These are phyloP conservation scores for Allantophomopsis cytisporea DNA, from an alignment of 2,329 filamentous ascomycete genomes.

Conservation along the genomic window DNA sequence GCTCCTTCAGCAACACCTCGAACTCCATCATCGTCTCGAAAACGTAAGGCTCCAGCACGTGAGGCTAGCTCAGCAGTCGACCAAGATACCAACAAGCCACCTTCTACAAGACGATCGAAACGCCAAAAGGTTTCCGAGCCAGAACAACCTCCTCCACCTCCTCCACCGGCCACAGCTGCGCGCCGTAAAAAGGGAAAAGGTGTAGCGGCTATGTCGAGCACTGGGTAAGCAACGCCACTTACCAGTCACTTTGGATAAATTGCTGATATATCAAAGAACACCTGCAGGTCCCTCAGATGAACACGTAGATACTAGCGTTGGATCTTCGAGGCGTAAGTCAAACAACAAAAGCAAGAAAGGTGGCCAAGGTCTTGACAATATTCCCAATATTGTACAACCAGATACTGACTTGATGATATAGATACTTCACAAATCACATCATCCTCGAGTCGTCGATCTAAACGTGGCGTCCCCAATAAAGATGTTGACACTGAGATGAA, in stretches of 20 bases:
- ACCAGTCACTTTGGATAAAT: slow-evolving; percentile 2
- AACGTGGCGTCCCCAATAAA: slow-evolving; percentile 47
- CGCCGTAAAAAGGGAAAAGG: slow-evolving; percentile 48
- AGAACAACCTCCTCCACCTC: slow-evolving; percentile 20
- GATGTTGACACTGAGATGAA: slow-evolving; percentile 57
- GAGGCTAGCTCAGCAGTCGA: slow-evolving; percentile 31
- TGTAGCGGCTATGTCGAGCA: slow-evolving; percentile 56
- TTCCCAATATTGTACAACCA: slow-evolving; percentile 15
- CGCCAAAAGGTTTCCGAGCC: slow-evolving; percentile 51
- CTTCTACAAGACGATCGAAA: slow-evolving; percentile 49
- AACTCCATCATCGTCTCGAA: slow-evolving; percentile 20
- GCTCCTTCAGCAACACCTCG: too few relatives aligned
- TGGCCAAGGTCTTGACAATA: slow-evolving; percentile 32
- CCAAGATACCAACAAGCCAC: slow-evolving; percentile 20
- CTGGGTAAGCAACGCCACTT: slow-evolving; percentile 38
- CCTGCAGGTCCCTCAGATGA: slow-evolving; percentile 50
- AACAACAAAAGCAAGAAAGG: slow-evolving; percentile 53
- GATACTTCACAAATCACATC: slow-evolving; percentile 17
- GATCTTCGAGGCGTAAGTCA: slow-evolving; percentile 59
- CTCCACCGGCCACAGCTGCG: slow-evolving; percentile 24
- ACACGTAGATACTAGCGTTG: slow-evolving; percentile 36
- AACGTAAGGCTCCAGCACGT: slow-evolving; percentile 58
- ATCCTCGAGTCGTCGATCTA: slow-evolving; percentile 20
- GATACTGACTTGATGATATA: slow-evolving; percentile 13
- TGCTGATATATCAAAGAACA: slow-evolving; percentile 30